Conservation (phyloP, 768 basidiomycete species). For the Pleurotus salmoneostramineus region DNA sequence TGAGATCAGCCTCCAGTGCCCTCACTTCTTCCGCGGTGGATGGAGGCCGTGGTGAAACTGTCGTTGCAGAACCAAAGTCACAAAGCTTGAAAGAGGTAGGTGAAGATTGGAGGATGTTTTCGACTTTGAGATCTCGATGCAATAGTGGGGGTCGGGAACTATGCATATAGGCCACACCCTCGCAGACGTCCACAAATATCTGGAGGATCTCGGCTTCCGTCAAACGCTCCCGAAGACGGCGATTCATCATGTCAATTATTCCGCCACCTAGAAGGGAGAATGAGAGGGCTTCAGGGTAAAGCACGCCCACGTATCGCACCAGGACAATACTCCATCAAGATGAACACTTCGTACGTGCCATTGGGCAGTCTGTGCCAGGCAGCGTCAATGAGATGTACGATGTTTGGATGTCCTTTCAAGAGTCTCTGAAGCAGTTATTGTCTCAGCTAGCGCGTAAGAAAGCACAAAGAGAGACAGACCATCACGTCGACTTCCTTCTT, state of each 20-base stretch:
- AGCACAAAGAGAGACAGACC: constrained; percentile 46
- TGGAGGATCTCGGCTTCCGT: constrained; percentile 96
- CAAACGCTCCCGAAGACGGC: constrained; percentile 87
- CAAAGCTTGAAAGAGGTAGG: constrained; percentile 89
- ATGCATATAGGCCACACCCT: constrained; percentile 97
- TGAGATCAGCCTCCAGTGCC: constrained; percentile 84
- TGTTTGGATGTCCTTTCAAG: constrained; percentile 90
- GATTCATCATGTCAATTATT: constrained; percentile 99
- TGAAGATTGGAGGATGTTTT: constrained; percentile 93
- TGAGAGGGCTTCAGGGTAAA: constrained; percentile 12
- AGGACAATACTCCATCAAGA: constrained; percentile 97
- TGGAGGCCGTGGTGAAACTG: constrained; percentile 67
- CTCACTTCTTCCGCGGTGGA: constrained; percentile 81
- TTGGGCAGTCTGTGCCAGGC: constrained; percentile 83
- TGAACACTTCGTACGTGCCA: constrained; percentile 92
- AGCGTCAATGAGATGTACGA: constrained; percentile 95
- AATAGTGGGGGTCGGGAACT: constrained; percentile 84
- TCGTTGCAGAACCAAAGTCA: constrained; percentile 93
- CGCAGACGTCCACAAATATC: constrained; percentile 97
- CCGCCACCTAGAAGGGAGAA: constrained; percentile 67
- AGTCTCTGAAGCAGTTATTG: constrained; percentile 59
- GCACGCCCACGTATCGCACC: constrained; percentile 41
- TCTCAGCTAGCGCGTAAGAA: constrained; percentile 14
- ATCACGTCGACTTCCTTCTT: constrained; percentile 99
- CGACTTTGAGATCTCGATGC: constrained; percentile 97